These are phyloP conservation scores for Porcisia hertigi DNA, from an alignment of 208 protist genomes.

Conservation along the genomic window DNA sequence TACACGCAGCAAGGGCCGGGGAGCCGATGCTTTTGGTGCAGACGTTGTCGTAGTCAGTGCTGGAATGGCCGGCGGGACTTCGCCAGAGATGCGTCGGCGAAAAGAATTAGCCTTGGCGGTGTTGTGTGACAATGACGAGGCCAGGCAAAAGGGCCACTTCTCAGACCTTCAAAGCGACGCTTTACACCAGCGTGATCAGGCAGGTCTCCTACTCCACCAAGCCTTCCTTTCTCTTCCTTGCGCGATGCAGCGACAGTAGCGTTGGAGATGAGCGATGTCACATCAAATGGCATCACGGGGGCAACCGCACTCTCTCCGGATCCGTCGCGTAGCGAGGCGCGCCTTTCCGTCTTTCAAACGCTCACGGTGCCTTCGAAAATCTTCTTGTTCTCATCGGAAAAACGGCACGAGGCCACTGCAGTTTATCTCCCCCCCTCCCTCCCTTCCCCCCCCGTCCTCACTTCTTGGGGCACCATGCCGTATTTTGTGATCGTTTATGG, in stretches of 20 bases:
- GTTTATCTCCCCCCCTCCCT: no score
- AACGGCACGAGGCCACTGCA: no score
- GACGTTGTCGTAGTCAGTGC: not conserved
- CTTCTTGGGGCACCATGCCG: no score
- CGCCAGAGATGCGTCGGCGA: slow-evolving; percentile 13
- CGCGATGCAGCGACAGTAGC: not conserved
- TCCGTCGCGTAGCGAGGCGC: not conserved
- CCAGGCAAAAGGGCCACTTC: not conserved
- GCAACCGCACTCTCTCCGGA: not conserved
- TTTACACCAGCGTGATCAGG: not conserved
- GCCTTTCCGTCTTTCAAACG: not conserved
- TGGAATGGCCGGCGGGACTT: not conserved
- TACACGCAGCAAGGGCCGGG: not conserved
- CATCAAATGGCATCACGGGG: not conserved
- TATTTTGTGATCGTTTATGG: no score
- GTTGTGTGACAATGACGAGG: not conserved
- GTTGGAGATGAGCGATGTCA: not conserved
- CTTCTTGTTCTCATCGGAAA: not conserved
- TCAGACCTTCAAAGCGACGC: not conserved
- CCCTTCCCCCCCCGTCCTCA: no score
- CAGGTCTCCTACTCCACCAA: not conserved
- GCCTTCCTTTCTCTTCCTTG: not conserved
- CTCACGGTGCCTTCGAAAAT: not conserved
- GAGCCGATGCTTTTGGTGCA: not conserved
- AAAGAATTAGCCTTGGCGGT: slow-evolving; percentile 18